These are phyloP conservation scores for Babesia microti DNA, from an alignment of 169 alveolate species.

Conservation along the genomic window DNA sequence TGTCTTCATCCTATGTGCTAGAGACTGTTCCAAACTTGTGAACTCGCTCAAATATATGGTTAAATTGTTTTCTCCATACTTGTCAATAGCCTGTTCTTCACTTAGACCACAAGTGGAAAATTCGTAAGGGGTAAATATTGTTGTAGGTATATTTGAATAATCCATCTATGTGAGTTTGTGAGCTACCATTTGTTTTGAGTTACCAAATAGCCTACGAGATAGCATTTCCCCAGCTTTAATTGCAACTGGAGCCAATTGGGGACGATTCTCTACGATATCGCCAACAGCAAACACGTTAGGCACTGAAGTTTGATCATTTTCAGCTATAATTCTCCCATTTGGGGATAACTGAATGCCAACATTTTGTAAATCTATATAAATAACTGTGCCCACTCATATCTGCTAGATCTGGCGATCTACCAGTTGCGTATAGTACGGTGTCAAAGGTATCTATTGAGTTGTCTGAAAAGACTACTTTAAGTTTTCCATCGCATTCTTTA, in stretches of 20 bases:
- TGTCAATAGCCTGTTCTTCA: slow-evolving; percentile 86
- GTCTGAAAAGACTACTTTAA: slow-evolving; percentile 58
- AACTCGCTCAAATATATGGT: slow-evolving; percentile 81
- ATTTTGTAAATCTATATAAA: slow-evolving; percentile 13
- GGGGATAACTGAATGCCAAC: slow-evolving; percentile 41
- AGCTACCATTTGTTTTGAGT: slow-evolving; percentile 48
- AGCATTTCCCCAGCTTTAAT: slow-evolving; percentile 89
- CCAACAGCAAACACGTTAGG: slow-evolving; percentile 86
- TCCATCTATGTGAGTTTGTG: slow-evolving; percentile 56
- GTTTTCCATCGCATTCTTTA: slow-evolving; percentile 56
- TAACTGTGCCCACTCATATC: slow-evolving; percentile 43
- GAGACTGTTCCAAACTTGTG: slow-evolving; percentile 74
- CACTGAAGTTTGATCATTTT: slow-evolving; percentile 79
- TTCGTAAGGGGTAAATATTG: slow-evolving; percentile 96
- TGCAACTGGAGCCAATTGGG: slow-evolving; percentile 97
- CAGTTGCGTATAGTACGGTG: slow-evolving; percentile 93
- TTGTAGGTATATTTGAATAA: slow-evolving; percentile 83
- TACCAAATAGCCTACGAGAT: slow-evolving; percentile 83
- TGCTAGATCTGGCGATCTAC: slow-evolving; percentile 83
- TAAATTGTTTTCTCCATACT: slow-evolving; percentile 63
- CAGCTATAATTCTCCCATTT: slow-evolving; percentile 72
- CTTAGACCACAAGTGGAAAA: slow-evolving; percentile 88
- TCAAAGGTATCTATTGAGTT: slow-evolving; percentile 72
- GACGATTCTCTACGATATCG: slow-evolving; percentile 83
- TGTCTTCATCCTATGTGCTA: slow-evolving; percentile 46